Base-by-base conservation (phyloP, 2,329 filamentous ascomycete species). In the Calonectria honghensis region DNA sequence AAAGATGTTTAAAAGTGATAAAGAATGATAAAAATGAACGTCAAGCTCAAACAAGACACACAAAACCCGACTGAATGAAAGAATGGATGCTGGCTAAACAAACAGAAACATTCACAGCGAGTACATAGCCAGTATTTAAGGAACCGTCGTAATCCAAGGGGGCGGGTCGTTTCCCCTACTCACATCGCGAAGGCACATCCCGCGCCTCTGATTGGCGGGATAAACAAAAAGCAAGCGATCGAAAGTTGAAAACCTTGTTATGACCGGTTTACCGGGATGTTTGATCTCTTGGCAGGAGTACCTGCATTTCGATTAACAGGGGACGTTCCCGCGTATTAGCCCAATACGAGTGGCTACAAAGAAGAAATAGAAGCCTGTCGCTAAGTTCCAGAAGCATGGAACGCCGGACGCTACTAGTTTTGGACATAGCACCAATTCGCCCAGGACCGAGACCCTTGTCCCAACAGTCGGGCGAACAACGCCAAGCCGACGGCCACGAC, bases 11-110 rank as follows among this genome's bases (percentile, higher is more conserved):
- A 63, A 63, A 59, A 37, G 1, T 41, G 35, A 20, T 41, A 61
- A 61, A 61, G 57, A 63, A 63, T 63, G 35, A 41, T 63, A 41
- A 63, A 63, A 63, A 63, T 63, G 57, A 63, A 63, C 57, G 57
- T 63, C 57, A 63, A 63, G 57, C 35, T 41, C 57, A 63, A 29
- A 63, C 14, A 63, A 63, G 35, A 63, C 35, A 27, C n/a, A 39
- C 57, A 63, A 61, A 39, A 63, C 24, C 37, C 16, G 24, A 41
- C 14, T 27, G 57, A 63, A 63, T 29, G 57, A 63, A 63, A 63
- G 57, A 63, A 41, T 63, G 35, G 32, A 63, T 27, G 37, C 57
- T 63, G 35, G 39, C 57, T 63, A 39, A 41, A 63, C 24, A 16
- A 63, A 4, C 37, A 41, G n/a, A 63, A 63, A 63, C 57, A 63